Conservation (phyloP, 1,139 yeast species). For the Yamadazyma mexicana region DNA sequence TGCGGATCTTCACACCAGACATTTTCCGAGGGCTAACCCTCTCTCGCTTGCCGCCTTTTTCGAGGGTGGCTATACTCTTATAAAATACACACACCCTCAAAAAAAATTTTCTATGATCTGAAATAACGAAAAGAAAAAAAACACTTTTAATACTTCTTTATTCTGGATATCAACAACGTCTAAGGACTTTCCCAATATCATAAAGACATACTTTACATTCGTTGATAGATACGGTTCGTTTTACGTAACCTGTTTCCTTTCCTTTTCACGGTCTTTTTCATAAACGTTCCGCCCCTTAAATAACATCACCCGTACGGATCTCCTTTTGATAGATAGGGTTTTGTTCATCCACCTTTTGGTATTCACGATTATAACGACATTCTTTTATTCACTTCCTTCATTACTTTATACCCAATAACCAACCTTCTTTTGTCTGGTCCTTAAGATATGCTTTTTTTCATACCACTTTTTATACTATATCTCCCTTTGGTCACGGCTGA, state of each 20-base stretch:
- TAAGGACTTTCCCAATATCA: background rate
- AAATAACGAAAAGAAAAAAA: slow-evolving; percentile 1
- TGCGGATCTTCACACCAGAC: background rate
- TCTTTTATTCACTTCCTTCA: background rate
- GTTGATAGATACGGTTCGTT: background rate
- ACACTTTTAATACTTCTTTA: background rate
- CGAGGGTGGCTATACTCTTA: slow-evolving; percentile 2
- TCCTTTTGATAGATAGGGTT: background rate
- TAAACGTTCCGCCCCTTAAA: too few relatives aligned
- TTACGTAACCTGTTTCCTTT: background rate
- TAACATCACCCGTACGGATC: too few relatives aligned
- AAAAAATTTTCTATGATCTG: slow-evolving; percentile 2
- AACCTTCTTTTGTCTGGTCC: background rate
- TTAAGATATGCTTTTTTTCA: background rate
- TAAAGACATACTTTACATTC: background rate
- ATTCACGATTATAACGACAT: slow-evolving; percentile 6
- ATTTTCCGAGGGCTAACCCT: background rate
- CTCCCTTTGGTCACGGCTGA: slow-evolving; percentile 9
- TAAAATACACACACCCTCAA: background rate
- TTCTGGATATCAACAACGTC: too few relatives aligned
- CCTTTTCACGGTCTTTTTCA: too few relatives aligned
- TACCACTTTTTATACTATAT: slow-evolving; percentile 3
- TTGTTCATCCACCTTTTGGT: background rate
- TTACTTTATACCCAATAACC: background rate
- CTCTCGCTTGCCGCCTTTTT: background rate